Percentiles rank a stretch among this genome's conserved stretches.
These are phyloP conservation scores for Nakazawaea peltata DNA, from an alignment of 805 yeast species.

Conservation along the genomic window DNA sequence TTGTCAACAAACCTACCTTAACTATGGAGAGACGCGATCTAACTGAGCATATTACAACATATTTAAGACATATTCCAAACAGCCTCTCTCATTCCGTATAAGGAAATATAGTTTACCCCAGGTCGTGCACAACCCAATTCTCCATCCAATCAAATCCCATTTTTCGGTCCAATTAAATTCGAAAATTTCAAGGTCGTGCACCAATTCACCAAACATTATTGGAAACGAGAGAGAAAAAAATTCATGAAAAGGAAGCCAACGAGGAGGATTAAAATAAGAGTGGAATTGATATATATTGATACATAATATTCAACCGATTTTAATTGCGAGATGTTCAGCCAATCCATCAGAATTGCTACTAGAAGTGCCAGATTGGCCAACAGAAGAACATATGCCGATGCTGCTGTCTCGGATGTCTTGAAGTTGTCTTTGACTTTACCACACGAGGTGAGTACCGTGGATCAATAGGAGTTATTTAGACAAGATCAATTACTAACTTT, in stretches of 20 bases:
- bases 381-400: constrained; percentile 89
- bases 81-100: no score
- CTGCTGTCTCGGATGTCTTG: constrained; percentile 61
- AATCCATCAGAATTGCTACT: constrained; percentile 51
- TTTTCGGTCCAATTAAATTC: no score
- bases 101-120: no score
- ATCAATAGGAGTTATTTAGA: background rate
- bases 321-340: constrained; percentile 72
- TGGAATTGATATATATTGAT: constrained; percentile 9
- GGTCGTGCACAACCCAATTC: no score
- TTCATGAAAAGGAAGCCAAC: background rate
- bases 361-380: constrained; percentile 48
- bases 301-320: no score
- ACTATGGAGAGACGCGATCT: no score
- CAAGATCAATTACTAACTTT: background rate
- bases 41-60: no score
- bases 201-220: no score
- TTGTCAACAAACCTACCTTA: no score
- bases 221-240: background rate
- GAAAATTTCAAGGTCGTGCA: no score
- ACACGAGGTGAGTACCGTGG: constrained; percentile 43
- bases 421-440: constrained; percentile 90
- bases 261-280: background rate
- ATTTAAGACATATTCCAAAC: no score
- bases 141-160: constrained; percentile 3